phyloP scores from a whole-genome alignment of 306 rosid species.

The Dalbergia cultrata region DNA sequence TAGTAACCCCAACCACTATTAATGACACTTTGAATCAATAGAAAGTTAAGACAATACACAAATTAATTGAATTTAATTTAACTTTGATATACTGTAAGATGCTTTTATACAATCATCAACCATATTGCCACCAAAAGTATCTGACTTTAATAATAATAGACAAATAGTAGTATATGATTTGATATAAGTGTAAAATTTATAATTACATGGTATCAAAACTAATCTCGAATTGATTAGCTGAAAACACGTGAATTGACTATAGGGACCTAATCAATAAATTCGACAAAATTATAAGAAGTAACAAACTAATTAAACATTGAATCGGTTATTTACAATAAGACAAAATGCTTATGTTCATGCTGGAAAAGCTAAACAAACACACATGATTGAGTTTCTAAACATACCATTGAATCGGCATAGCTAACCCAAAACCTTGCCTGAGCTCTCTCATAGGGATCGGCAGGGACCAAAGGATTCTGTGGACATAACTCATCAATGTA shows the following conservation, averaged over 20 bases:
- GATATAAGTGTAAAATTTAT: too few species aligned
- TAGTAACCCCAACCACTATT: neutral
- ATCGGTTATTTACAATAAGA: neutral
- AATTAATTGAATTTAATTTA: neutral
- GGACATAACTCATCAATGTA: conserved; percentile 67
- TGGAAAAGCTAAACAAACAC: neutral
- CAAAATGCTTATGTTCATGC: neutral
- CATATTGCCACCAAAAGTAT: too few species aligned
- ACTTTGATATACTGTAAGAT: too few species aligned
- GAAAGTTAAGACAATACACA: neutral
- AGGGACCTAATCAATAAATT: too few species aligned
- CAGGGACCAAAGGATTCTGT: conserved; percentile 53
- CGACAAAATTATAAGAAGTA: too few species aligned
- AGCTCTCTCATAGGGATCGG: conserved; percentile 56
- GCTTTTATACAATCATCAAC: too few species aligned
- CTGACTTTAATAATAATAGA: too few species aligned
- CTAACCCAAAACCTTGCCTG: conserved; percentile 60
- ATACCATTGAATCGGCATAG: conserved; percentile 45
- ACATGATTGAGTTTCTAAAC: neutral
- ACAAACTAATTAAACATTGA: too few species aligned
- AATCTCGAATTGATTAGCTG: neutral
- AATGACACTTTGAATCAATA: neutral
- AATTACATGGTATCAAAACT: too few species aligned
- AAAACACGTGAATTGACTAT: neutral
- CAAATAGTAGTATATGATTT: too few species aligned